phyloP scores from a whole-genome alignment of 1,284 basidiomycete genomes.

The Sporisorium sorghi region DNA sequence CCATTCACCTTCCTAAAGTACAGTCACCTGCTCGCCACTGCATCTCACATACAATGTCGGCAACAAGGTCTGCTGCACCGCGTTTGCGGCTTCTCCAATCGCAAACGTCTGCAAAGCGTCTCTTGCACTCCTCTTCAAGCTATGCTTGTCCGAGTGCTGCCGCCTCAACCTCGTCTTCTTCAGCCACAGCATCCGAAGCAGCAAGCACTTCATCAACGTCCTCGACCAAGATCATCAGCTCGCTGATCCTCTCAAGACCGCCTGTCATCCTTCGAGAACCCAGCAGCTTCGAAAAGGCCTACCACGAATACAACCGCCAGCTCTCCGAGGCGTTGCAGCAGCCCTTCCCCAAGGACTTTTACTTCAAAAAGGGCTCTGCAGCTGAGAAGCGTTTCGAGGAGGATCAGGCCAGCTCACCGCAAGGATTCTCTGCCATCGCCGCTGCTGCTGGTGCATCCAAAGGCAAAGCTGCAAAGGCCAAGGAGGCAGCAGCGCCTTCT shows the following conservation, averaged over 20 bases:
- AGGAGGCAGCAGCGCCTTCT: constrained; percentile 12
- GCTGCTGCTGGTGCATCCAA: constrained; percentile 14
- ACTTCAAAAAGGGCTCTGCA: constrained; percentile 92
- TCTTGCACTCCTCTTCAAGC: constrained; percentile 31
- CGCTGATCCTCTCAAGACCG: constrained; percentile 83
- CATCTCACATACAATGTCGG: constrained; percentile 21
- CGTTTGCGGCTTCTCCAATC: constrained; percentile 31
- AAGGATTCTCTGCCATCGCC: constrained; percentile 42
- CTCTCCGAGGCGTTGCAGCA: constrained; percentile 87
- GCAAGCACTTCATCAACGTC: constrained; percentile 20
- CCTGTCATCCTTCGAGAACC: constrained; percentile 84
- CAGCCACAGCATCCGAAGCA: constrained; percentile 14
- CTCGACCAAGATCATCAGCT: constrained; percentile 66
- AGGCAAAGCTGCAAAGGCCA: constrained; percentile 16
- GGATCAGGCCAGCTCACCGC: constrained; percentile 50
- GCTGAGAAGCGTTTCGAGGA: constrained; percentile 83
- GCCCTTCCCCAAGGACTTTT: constrained; percentile 89
- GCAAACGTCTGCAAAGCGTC: constrained; percentile 19
- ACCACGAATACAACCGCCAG: constrained; percentile 85
- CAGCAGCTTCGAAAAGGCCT: constrained; percentile 82
- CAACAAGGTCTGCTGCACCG: constrained; percentile 30
- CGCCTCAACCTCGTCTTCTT: constrained; percentile 20
- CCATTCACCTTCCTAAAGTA: background rate
- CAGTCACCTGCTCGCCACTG: background rate
- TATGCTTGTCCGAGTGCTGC: constrained; percentile 13